These are phyloP conservation scores for Cladorrhinum sp. DNA, from an alignment of 2,329 filamentous ascomycete species.

Conservation along the genomic window DNA sequence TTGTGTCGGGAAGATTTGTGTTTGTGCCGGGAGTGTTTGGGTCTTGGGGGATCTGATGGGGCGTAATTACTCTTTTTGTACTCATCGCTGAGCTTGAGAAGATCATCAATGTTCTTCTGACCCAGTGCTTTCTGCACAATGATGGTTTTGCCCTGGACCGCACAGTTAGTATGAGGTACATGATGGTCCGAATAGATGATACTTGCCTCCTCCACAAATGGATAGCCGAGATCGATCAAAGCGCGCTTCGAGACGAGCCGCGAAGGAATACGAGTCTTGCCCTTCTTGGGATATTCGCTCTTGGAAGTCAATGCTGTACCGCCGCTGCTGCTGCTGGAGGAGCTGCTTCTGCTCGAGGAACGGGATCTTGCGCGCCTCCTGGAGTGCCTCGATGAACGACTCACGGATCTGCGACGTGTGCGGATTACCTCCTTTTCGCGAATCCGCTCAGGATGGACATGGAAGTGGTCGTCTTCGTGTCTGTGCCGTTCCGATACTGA, in stretches of 20 bases:
- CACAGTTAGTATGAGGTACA: conserved; percentile 32
- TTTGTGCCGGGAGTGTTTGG: not conserved
- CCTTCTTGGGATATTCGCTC: conserved; percentile 72
- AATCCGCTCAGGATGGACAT: conserved; percentile 55
- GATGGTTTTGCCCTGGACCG: conserved; percentile 69
- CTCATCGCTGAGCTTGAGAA: conserved; percentile 78
- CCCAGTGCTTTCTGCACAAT: conserved; percentile 81
- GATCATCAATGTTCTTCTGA: conserved; percentile 86
- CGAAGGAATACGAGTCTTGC: conserved; percentile 84
- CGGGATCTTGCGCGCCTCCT: conserved; percentile 38
- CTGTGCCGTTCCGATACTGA: conserved; percentile 62
- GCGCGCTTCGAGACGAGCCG: conserved; percentile 77
- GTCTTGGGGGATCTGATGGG: not conserved
- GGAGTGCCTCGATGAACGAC: conserved; percentile 33
- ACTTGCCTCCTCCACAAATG: conserved; percentile 79
- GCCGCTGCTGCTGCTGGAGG: conserved; percentile 46
- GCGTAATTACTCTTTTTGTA: conserved; percentile 58
- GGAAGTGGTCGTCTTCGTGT: conserved; percentile 70
- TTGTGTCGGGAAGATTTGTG: not conserved
- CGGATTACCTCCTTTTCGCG: conserved; percentile 60
- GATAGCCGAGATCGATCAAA: conserved; percentile 80
- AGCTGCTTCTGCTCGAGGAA: conserved; percentile 44
- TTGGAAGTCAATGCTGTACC: conserved; percentile 49
- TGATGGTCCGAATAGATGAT: too few species aligned
- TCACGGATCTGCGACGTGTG: conserved; percentile 42